Evolutionary conservation across 805 yeast genomes (phyloP), one percentile per base, ranked within the genome.

Genomic region (Saccharomycopsis fibuligera): DNA sequence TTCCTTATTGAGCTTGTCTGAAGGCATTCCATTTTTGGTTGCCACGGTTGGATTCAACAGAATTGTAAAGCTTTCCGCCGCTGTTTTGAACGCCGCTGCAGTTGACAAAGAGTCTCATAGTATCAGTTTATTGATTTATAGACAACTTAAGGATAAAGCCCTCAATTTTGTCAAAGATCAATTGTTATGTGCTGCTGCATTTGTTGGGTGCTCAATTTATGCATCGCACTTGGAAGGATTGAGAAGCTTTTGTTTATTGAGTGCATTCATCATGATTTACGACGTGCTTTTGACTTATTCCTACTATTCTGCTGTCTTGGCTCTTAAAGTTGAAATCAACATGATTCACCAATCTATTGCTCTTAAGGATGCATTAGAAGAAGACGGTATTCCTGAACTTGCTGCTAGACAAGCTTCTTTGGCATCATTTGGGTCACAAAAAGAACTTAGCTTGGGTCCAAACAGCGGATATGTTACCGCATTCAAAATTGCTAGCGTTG

Each of bases 1-100:
- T 29, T 80, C 95, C 6, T 70, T 87, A 48, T 69, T 86, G 48
- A 79, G 86, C 48, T 71, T 91, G 56, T 78, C 89, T 49, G 97
- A 91, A 68, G 97, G 97, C 30, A 68, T 91, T 41, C 99, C 99
- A 21, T 91, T 91, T 65, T 75, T 91, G 60, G 95, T 91, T 21
- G 88, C 95, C 19, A 82, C 88, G 3, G 79, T 91, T 60, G 99
- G 98, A 1, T 91, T 91, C 67, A 89, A 87, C 62, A 85, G 86
- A 63, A 88, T 90, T 60, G 76, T 87, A 17, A 71, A 78, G 10
- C 73, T 89, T 54, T 83, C 96, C 1, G 68, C 75, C 19, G 75
- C 77, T 41, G 81, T 83, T 22, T 60, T 77, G 57, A 64, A 67
- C 35, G 68, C 74, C 24, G 62, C 73, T 14, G 57, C 58, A 31